Base-by-base conservation (phyloP, 129 eudicot genomes). In the Lonicera japonica region DNA sequence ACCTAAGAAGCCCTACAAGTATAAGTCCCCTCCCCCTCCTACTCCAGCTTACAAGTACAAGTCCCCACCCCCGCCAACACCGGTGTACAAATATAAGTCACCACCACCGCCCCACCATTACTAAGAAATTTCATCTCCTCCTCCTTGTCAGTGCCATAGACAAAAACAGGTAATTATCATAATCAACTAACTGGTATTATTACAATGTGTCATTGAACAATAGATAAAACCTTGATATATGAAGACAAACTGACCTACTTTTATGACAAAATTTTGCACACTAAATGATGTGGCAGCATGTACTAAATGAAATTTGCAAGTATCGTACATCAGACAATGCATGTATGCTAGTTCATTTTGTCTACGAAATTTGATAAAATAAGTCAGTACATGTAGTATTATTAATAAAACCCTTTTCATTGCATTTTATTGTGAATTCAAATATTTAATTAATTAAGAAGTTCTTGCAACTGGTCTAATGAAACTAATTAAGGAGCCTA, bases 1-100 rank as follows among this genome's bases (percentile, higher is more conserved):
- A 50, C 55, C 55, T 3, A 17, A 43, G 16, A 43, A 43, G 8
- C 50, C 21, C 20, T 50, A 50, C 55, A 50, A 14, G 5, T 50
- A 50, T 20, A 50, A 75, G 12, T 75, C 79, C 0, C 50, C 50
- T 8, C 50, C 50, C 3, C 50, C 50, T 8, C 50, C 50, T 8
- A 43, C 13, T 11, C 55, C 19, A 15, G 20, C 9, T 7, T 50
- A 50, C 21, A 17, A 14, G 9, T 50, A 50, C 55, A 50, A 50
- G 55, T 50, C 19, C 9, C 19, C 60, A 25, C 68, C 68, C 16
- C 75, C 74, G 16, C 41, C 46, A n/a, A 23, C 21, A 9, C 25
- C 51, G 25, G 16, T 0, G 25, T 59, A 60, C 43, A 70, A 62
- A 23, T 59, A 69, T 46, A 10, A 4, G 8, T 43, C 50, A 4